A percentile compares a stretch with the other conserved stretches of the same genome.
Conservation (phyloP, 2,329 filamentous ascomycete species). For the Bipolaris bicolor region DNA sequence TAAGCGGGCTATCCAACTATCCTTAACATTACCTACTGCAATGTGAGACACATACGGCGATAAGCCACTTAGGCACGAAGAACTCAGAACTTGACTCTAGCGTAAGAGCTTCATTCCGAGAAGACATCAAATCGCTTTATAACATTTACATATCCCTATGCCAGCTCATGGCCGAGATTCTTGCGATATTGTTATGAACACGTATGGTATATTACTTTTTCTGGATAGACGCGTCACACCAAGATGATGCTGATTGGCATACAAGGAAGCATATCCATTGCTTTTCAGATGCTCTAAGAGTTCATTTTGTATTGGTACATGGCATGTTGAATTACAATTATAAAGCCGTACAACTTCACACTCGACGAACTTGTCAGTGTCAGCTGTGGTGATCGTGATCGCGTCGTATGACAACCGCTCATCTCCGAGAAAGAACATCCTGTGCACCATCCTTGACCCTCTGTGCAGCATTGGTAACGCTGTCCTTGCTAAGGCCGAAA, state of each 20-base stretch:
- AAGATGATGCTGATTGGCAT: background rate
- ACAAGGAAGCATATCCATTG: background rate
- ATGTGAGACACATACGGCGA: too few species aligned
- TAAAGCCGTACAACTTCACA: background rate
- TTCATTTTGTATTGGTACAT: background rate
- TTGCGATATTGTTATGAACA: too few species aligned
- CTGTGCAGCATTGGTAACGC: conserved; percentile 33
- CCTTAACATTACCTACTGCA: too few species aligned
- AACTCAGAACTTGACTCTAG: too few species aligned
- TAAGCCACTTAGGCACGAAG: too few species aligned
- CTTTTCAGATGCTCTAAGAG: background rate
- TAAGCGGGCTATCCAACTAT: too few species aligned
- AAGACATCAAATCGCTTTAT: too few species aligned
- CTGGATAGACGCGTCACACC: background rate
- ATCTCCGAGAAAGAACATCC: conserved; percentile 28
- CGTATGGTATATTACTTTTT: too few species aligned
- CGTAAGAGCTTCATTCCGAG: too few species aligned
- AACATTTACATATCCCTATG: too few species aligned
- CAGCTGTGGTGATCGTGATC: background rate
- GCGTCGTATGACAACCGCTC: background rate
- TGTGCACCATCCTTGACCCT: conserved; percentile 36
- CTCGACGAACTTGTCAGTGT: background rate
- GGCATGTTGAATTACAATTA: background rate
- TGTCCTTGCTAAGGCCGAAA: conserved; percentile 31
- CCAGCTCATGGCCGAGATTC: too few species aligned